These are phyloP conservation scores for Inga leiocalycina DNA, from an alignment of 306 rosid genomes.

Conservation along the genomic window DNA sequence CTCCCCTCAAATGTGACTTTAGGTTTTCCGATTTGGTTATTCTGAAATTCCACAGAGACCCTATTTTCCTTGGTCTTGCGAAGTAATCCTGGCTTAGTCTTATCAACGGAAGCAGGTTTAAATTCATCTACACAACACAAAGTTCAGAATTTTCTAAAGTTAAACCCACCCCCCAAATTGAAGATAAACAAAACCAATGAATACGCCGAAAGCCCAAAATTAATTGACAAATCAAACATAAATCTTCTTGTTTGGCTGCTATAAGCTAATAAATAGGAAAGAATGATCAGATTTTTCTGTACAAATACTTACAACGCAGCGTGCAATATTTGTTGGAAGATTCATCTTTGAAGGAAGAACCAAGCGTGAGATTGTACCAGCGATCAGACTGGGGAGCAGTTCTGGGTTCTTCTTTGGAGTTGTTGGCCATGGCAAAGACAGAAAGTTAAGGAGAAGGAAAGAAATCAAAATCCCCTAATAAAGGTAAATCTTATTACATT, in stretches of 20 bases:
- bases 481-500: conserved; percentile 25
- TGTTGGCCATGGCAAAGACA: conserved; percentile 56
- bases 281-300: conserved; percentile 1
- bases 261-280: conserved; percentile 27
- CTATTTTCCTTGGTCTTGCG: conserved; percentile 85
- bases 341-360: conserved; percentile 82
- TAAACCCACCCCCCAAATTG: conserved; percentile 8
- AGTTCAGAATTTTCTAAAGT: conserved; percentile 23
- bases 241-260: neutral
- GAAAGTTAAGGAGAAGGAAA: conserved; percentile 17
- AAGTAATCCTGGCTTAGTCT: conserved; percentile 69
- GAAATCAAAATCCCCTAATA: neutral
- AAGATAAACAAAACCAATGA: neutral
- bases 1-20: conserved; percentile 89
- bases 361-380: conserved; percentile 84
- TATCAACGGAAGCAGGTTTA: conserved; percentile 92
- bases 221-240: conserved; percentile 3
- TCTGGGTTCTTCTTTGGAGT: conserved; percentile 84
- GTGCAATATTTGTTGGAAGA: conserved; percentile 87
- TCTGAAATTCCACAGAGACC: conserved; percentile 82
- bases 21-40: conserved; percentile 87
- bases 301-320: conserved; percentile 68
- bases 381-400: conserved; percentile 75
- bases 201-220: neutral
- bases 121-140: conserved; percentile 69